Evolutionary conservation across 345 rosid genomes (phyloP).

Genomic region (Dovyalis caffra): DNA sequence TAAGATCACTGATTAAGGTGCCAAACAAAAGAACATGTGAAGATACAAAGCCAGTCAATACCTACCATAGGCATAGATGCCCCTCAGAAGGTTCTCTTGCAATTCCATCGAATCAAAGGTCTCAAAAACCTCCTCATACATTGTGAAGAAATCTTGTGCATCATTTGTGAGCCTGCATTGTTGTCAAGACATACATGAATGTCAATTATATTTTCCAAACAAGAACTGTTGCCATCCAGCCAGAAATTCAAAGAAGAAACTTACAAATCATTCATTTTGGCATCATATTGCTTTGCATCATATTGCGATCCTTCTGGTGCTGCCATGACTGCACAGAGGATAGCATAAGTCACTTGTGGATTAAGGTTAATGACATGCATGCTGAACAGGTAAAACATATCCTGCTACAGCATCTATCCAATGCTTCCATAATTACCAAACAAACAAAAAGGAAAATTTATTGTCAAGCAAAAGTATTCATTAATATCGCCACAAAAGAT

Average conservation of each 20-base stretch:
- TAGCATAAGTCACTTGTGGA: background rate
- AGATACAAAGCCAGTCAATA: slow-evolving; percentile 2
- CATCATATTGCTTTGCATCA: slow-evolving; percentile 67
- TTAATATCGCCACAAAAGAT: background rate
- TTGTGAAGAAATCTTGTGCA: slow-evolving; percentile 66
- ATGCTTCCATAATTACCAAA: background rate
- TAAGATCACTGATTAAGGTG: background rate
- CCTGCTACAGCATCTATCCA: background rate
- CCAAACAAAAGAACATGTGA: background rate
- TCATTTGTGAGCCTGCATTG: slow-evolving; percentile 50
- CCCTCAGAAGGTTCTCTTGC: slow-evolving; percentile 79
- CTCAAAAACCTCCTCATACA: slow-evolving; percentile 78
- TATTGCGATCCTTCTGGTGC: slow-evolving; percentile 77
- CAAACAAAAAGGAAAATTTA: background rate
- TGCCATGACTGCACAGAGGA: slow-evolving; percentile 62
- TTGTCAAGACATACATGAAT: background rate
- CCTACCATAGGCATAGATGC: slow-evolving; percentile 91
- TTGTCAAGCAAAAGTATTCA: background rate
- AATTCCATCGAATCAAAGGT: slow-evolving; percentile 85
- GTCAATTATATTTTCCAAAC: background rate
- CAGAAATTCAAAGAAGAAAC: slow-evolving; percentile 25
- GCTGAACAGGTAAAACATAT: background rate
- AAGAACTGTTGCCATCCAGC: background rate
- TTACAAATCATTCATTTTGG: slow-evolving; percentile 77
- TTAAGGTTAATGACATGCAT: background rate